Evolutionary conservation across 495 filamentous ascomycete species (phyloP), one percentile per base, ranked within the genome.

Genomic region (Penicillium robsamsonii): DNA sequence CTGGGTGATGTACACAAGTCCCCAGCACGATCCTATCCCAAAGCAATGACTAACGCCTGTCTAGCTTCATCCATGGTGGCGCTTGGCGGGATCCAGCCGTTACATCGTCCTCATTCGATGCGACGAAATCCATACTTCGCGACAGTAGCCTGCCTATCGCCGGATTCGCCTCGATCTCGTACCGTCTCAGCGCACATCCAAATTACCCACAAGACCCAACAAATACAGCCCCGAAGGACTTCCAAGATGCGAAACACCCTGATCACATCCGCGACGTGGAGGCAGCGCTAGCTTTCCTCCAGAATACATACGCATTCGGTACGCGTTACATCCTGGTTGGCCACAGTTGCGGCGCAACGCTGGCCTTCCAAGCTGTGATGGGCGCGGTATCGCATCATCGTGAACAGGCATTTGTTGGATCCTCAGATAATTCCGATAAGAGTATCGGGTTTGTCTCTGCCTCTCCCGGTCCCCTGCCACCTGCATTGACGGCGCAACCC

Each of bases 51-150:
- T 47, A 27, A 60, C 49, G 10, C 12, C 25, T 17, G 24, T 22
- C 10, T 50, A 84, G 87, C 62, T 92, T 84, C 73, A 86, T 96
- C 68, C 92, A 96, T 74, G 91, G 92, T 62, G 92, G 92, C 63
- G 92, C 88, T 63, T 96, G 90, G 89, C 83, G 89, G 55, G 91
- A 96, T 64, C 91, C 91, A 44, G 68, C 66, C 45, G 69, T 85
- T 20, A 81, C 77, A 50, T 70, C 81, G 17, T 56, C 73, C 7
- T 72, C 73, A n/a, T 83, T 87, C 56, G 58, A 68, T 22, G 71
- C 76, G 5, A 72, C 78, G 13, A 67, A 81, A 42, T 60, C 69
- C 12, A 70, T 74, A 53, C 75, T 87, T 20, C 67, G 76, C 51
- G 50, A 65, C 37, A 63, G 64, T 25, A 53, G 41, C 27, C 54